Evolutionary conservation across 2,329 filamentous ascomycete species (phyloP), one percentile per base, ranked within the genome.

Genomic region (Stemphylium lycopersici): DNA sequence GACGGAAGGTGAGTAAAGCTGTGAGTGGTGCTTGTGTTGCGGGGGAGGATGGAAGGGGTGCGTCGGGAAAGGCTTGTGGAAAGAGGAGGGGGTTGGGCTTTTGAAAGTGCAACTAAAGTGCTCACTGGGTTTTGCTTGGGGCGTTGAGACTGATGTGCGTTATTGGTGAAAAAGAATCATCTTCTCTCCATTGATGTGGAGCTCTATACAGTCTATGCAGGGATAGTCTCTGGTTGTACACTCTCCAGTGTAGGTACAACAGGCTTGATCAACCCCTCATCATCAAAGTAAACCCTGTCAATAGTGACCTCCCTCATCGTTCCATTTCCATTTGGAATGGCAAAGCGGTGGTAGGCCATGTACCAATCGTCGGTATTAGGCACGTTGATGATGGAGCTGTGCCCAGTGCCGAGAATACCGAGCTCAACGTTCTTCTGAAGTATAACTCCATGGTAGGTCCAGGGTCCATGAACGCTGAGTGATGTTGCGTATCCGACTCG

Each of bases 281-380:
- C 53, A 45, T 69, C 66, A 47, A 69, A 71, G n/a, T 47, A 65
- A 6, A 71, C 24, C 37, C 43, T 49, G 31, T 71, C 68, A 31
- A 71, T 65, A 0, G 62, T 68, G 4, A 65, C 67, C 42, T 68
- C 68, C 3, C 68, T 48, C 18, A 53, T 47, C 8, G 64, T 69
- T 2, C 68, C 68, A 44, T 61, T 59, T 1, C 68, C 67, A 24
- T 52, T 52, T 0, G 67, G 65, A 34, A 70, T 68, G 6, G 46
- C 56, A 29, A 69, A 70, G 4, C 68, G 65, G 34, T 70, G 67
- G 38, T 70, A 70, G 4, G 62, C 64, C 44, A 70, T 69, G 24
- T 70, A 69, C 66, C 68, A 70, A 26, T 70, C 64, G 34, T 68
- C 67, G 1, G 68, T 68, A 0, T 58, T 58, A 1, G 68, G 68